These are phyloP conservation scores for Penicillium desertorum DNA, from an alignment of 495 filamentous ascomycete species.

Conservation along the genomic window DNA sequence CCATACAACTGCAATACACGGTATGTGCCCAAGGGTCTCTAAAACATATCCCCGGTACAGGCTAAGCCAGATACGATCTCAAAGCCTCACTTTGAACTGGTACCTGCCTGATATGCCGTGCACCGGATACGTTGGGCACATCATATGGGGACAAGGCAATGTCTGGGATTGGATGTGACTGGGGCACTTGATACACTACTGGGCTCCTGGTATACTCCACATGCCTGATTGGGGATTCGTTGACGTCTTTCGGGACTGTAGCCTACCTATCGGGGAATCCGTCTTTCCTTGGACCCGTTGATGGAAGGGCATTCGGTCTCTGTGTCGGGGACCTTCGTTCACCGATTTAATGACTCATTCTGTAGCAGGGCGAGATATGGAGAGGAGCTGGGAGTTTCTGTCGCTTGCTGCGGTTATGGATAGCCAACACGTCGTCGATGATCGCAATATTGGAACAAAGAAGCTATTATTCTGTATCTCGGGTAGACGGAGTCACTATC, in stretches of 20 bases:
- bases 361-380: background rate
- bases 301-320: background rate
- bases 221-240: slow-evolving; percentile 2
- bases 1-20: slow-evolving; percentile 3
- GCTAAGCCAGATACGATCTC: slow-evolving; percentile 5
- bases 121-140: slow-evolving; percentile 21
- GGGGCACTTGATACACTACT: slow-evolving; percentile 4
- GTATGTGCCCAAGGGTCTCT: slow-evolving; percentile 22
- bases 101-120: slow-evolving; percentile 23
- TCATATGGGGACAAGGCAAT: background rate
- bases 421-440: background rate
- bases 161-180: slow-evolving; percentile 3
- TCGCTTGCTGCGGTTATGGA: slow-evolving; percentile 4
- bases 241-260: background rate
- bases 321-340: background rate
- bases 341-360: slow-evolving; percentile 12
- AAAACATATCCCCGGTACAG: slow-evolving; percentile 14
- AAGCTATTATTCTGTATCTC: background rate
- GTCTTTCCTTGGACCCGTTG: background rate
- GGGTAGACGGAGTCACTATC: slow-evolving; percentile 2
- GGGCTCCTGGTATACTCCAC: background rate
- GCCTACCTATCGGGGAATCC: slow-evolving; percentile 1
- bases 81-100: slow-evolving; percentile 25
- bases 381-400: background rate
- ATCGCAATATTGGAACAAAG: slow-evolving; percentile 2